phyloP scores from a whole-genome alignment of 352 stramenopile species.

The Globisporangium spinosum region DNA sequence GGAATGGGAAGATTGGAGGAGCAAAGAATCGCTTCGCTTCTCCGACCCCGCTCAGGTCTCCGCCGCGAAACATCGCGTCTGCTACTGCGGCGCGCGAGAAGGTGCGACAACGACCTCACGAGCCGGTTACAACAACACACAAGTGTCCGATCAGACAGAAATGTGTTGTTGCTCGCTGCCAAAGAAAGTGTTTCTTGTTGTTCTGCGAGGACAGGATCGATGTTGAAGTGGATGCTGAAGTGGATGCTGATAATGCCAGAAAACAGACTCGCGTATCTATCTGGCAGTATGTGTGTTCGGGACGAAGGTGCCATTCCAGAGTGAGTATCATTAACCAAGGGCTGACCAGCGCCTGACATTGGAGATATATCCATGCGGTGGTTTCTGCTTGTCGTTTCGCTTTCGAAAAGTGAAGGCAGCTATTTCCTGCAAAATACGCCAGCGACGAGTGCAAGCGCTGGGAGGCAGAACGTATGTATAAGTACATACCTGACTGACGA shows the following conservation, averaged over 20 bases:
- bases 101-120: background rate
- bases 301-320: background rate
- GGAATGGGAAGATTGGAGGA: slow-evolving; percentile 32
- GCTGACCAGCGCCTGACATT: background rate
- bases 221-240: background rate
- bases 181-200: background rate
- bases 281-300: background rate
- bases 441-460: too few species aligned
- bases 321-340: background rate
- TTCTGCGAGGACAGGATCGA: background rate
- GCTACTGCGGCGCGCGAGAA: background rate
- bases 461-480: too few species aligned
- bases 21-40: slow-evolving; percentile 10
- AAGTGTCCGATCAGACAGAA: background rate
- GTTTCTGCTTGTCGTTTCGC: slow-evolving; percentile 13
- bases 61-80: slow-evolving; percentile 6
- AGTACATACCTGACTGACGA: too few species aligned
- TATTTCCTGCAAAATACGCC: slow-evolving; percentile 9
- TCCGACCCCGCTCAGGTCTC: background rate
- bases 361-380: background rate
- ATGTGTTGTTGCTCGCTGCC: background rate
- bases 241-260: background rate
- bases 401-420: background rate
- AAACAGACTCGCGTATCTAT: background rate
- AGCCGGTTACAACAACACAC: background rate